Conservation (phyloP, 345 rosid species). For the Arabidopsis arenosa region DNA sequence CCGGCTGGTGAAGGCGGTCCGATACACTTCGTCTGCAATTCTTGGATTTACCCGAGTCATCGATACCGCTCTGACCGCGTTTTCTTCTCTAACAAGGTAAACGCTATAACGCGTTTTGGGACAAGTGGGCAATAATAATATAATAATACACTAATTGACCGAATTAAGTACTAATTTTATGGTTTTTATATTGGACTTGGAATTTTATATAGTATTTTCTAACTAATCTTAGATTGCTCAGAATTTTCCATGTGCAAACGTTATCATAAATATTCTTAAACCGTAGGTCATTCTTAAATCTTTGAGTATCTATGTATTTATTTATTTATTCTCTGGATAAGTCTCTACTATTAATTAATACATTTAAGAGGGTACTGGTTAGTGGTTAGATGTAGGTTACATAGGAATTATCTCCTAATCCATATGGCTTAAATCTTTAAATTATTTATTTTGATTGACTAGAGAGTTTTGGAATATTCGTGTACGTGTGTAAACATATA, state of each 20-base stretch:
- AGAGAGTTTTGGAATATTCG: constrained; percentile 26
- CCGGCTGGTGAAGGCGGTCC: constrained; percentile 50
- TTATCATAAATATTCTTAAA: constrained; percentile 8
- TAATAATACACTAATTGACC: constrained; percentile 9
- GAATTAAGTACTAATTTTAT: background rate
- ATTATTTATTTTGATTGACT: background rate
- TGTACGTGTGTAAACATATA: constrained; percentile 28
- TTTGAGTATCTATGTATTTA: background rate
- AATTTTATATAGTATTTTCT: background rate
- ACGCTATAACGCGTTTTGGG: background rate
- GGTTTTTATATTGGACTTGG: background rate
- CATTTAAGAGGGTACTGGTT: background rate
- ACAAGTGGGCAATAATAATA: constrained; percentile 15
- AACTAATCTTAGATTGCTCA: constrained; percentile 4
- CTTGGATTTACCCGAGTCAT: constrained; percentile 88
- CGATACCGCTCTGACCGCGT: constrained; percentile 71
- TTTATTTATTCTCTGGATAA: constrained; percentile 8
- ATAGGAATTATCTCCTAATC: constrained; percentile 14
- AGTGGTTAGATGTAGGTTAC: background rate
- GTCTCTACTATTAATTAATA: too few relatives aligned
- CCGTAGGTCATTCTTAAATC: constrained; percentile 9
- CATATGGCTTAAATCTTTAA: constrained; percentile 1
- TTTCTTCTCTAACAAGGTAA: constrained; percentile 93
- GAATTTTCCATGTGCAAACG: constrained; percentile 36
- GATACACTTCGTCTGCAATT: constrained; percentile 78